Evolutionary conservation across 129 eudicot species (phyloP).

Genomic region (Flaveria ramosissima): DNA sequence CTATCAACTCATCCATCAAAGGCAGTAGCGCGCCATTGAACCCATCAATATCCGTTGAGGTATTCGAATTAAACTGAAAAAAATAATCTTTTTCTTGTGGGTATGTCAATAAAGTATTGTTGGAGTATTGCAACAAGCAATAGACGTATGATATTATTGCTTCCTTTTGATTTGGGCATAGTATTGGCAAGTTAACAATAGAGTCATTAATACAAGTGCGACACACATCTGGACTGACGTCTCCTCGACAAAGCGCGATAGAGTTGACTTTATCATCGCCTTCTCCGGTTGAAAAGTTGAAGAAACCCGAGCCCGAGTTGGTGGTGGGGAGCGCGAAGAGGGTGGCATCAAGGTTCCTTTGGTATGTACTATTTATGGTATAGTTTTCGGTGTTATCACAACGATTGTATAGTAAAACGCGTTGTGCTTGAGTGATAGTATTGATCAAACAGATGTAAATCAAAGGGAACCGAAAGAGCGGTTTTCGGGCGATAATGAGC

Average conservation of each 20-base stretch:
- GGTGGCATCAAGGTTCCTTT: not conserved
- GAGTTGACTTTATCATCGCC: not conserved
- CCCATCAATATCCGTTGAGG: not conserved
- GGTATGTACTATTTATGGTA: not conserved
- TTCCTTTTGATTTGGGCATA: not conserved
- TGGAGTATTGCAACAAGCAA: constrained; percentile 1
- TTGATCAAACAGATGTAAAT: not conserved
- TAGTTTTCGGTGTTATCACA: not conserved
- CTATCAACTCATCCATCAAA: not conserved
- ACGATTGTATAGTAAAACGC: not conserved
- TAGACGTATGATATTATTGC: not conserved
- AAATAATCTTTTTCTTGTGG: not conserved
- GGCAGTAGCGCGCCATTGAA: not conserved
- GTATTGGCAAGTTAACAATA: not conserved
- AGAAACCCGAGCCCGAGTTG: constrained; percentile 4
- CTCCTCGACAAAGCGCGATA: not conserved
- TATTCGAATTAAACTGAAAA: not conserved
- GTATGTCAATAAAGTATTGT: not conserved
- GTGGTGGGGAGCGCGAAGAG: not conserved
- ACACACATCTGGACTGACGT: not conserved
- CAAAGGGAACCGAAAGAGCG: not conserved
- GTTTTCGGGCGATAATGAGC: not conserved
- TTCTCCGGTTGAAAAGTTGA: not conserved
- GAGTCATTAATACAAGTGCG: not conserved
- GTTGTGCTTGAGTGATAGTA: not conserved